Evolutionary conservation across 2,329 filamentous ascomycete species (phyloP).

Genomic region (Cladophialophora psammophila): DNA sequence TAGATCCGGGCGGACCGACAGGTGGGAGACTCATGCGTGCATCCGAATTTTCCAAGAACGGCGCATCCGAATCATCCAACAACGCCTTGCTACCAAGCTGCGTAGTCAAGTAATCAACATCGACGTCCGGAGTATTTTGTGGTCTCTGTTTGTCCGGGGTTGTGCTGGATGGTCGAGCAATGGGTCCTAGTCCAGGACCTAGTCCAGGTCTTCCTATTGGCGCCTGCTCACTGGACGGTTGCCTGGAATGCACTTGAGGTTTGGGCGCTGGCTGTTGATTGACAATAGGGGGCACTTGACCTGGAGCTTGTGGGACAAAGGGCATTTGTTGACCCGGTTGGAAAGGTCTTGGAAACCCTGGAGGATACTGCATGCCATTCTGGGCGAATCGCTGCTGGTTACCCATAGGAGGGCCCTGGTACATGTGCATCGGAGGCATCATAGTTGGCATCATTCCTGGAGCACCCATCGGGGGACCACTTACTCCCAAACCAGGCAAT

Average conservation of each 20-base stretch:
- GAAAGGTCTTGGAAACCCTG: constrained; percentile 68
- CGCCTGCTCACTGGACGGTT: constrained; percentile 73
- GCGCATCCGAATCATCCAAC: constrained; percentile 74
- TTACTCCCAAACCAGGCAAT: constrained; percentile 65
- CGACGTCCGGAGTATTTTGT: constrained; percentile 55
- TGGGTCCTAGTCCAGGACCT: constrained; percentile 68
- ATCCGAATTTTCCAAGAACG: constrained; percentile 57
- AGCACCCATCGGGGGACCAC: constrained; percentile 63
- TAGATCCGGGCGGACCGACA: constrained; percentile 62
- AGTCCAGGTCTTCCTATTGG: constrained; percentile 75
- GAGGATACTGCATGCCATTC: constrained; percentile 62
- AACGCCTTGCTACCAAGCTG: constrained; percentile 92
- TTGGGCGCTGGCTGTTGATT: constrained; percentile 47
- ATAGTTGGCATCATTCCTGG: constrained; percentile 62
- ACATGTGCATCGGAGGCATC: constrained; percentile 62
- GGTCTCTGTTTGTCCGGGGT: constrained; percentile 59
- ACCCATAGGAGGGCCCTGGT: constrained; percentile 57
- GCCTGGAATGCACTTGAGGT: constrained; percentile 72
- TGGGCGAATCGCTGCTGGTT: constrained; percentile 62
- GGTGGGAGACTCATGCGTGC: constrained; percentile 51
- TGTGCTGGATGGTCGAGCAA: constrained; percentile 82
- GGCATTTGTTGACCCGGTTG: constrained; percentile 61
- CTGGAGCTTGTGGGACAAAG: constrained; percentile 53
- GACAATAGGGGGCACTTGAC: constrained; percentile 43
- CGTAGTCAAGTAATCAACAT: constrained; percentile 75